Percentiles rank a stretch among this genome's conserved stretches.
These are phyloP conservation scores for Ophiostoma australiae DNA, from an alignment of 2,329 filamentous ascomycete genomes.

Conservation along the genomic window DNA sequence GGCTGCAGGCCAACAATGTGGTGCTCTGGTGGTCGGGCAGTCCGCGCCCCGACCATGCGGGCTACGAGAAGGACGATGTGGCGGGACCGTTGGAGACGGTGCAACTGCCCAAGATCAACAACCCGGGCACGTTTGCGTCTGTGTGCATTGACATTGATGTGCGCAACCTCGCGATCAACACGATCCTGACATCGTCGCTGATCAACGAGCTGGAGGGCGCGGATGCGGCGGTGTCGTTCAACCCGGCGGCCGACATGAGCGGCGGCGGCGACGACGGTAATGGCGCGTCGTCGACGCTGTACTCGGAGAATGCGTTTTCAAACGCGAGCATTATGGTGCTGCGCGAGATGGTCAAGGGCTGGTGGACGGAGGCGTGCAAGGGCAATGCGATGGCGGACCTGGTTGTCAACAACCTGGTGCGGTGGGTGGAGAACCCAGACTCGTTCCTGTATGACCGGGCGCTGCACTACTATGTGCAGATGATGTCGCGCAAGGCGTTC, in stretches of 20 bases:
- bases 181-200: conserved; percentile 89
- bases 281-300: conserved; percentile 63
- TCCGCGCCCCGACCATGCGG: conserved; percentile 86
- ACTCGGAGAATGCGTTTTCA: conserved; percentile 88
- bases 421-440: conserved; percentile 91
- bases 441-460: conserved; percentile 94
- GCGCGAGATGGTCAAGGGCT: conserved; percentile 96
- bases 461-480: conserved; percentile 94
- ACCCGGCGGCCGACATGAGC: conserved; percentile 53
- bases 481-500: conserved; percentile 96
- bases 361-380: conserved; percentile 92
- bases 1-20: conserved; percentile 84
- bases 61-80: conserved; percentile 90
- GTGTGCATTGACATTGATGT: conserved; percentile 95
- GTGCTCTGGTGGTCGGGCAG: conserved; percentile 95
- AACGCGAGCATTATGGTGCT: conserved; percentile 84
- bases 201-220: conserved; percentile 94
- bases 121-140: conserved; percentile 86
- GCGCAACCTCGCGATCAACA: conserved; percentile 94
- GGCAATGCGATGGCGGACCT: conserved; percentile 94
- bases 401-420: conserved; percentile 92
- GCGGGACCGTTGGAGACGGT: conserved; percentile 76
- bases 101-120: conserved; percentile 89
- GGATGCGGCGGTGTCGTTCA: conserved; percentile 80
- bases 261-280: conserved; percentile 59